Evolutionary conservation across 495 filamentous ascomycete species (phyloP).

Genomic region (Podospora sp.): DNA sequence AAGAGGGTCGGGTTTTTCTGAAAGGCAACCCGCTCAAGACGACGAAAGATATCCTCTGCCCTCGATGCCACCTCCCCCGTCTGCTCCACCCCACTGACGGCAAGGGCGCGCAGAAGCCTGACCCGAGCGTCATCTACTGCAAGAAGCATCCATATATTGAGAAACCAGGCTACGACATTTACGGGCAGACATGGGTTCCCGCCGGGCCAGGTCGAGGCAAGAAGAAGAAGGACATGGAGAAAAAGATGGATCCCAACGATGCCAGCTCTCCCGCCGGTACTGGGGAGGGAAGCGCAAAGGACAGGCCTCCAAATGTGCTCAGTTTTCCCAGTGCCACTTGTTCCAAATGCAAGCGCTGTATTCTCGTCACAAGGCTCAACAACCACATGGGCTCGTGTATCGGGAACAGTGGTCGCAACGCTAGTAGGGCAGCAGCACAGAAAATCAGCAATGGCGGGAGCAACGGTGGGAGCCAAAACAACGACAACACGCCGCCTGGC

Average conservation of each 20-base stretch:
- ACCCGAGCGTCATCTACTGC: conserved; percentile 71
- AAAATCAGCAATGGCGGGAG: conserved; percentile 57
- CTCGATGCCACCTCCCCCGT: conserved; percentile 65
- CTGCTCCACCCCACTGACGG: conserved; percentile 66
- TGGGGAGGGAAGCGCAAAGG: conserved; percentile 51
- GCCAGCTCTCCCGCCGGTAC: conserved; percentile 51
- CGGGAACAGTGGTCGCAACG: conserved; percentile 70
- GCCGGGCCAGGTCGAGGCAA: conserved; percentile 57
- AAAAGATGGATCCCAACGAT: conserved; percentile 54
- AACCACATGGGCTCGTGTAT: conserved; percentile 83
- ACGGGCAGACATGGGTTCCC: conserved; percentile 71
- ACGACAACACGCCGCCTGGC: conserved; percentile 57
- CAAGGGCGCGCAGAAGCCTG: conserved; percentile 60
- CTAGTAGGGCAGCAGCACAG: conserved; percentile 59
- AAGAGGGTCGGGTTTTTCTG: conserved; percentile 69
- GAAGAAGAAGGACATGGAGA: conserved; percentile 62
- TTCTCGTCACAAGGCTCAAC: conserved; percentile 59
- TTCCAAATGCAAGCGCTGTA: conserved; percentile 57
- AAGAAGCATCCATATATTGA: conserved; percentile 73
- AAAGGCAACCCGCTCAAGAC: conserved; percentile 78
- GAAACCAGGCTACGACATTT: conserved; percentile 76
- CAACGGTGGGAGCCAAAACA: conserved; percentile 50
- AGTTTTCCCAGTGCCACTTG: conserved; percentile 65
- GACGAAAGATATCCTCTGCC: conserved; percentile 69
- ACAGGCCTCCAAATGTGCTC: conserved; percentile 54